phyloP scores from a whole-genome alignment of 164 flowering plant genomes.

The Litsea cubeba region DNA sequence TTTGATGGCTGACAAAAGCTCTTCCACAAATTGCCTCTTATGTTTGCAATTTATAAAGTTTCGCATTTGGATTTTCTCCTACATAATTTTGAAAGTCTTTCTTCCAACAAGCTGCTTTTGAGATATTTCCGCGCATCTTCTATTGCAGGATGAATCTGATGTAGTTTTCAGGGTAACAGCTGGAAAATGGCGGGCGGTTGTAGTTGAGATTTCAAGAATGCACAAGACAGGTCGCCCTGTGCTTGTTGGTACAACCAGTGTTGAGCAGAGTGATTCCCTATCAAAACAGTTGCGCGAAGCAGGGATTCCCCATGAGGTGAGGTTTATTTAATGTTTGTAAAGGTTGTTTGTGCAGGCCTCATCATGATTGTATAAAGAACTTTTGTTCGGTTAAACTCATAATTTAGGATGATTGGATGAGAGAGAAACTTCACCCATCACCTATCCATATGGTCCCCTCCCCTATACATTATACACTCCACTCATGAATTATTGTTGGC shows the following conservation, averaged over 20 bases:
- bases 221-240: constrained; percentile 95
- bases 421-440: no score
- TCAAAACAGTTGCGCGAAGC: constrained; percentile 79
- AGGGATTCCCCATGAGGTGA: constrained; percentile 93
- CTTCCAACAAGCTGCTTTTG: constrained; percentile 1
- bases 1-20: neutral
- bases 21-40: neutral
- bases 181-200: constrained; percentile 96
- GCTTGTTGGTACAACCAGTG: constrained; percentile 99
- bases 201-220: constrained; percentile 95
- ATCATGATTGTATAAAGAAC: no score
- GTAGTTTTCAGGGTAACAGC: constrained; percentile 81
- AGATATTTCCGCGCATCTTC: neutral
- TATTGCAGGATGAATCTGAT: constrained; percentile 88
- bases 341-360: neutral
- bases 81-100: neutral
- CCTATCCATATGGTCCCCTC: no score
- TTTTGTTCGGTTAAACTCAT: neutral
- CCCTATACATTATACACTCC: no score
- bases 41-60: neutral
- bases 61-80: neutral
- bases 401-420: neutral
- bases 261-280: constrained; percentile 90
- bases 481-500: no score
- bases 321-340: constrained; percentile 9